Evolutionary conservation across 2,329 filamentous ascomycete species (phyloP).

Genomic region (Colletotrichum camelliae): DNA sequence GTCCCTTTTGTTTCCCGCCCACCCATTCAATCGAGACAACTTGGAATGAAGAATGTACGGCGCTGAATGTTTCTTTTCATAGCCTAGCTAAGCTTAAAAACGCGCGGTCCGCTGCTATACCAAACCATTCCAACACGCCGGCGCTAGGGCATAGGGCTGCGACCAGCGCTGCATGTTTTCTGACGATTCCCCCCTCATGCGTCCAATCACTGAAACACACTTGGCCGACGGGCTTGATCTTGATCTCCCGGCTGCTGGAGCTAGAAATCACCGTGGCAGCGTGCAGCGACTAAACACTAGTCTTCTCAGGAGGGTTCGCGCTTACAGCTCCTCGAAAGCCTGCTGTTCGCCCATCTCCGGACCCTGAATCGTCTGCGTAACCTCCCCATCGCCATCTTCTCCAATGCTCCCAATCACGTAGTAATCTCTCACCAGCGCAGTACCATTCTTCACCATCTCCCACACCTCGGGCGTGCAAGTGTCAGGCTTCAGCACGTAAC

Average conservation of each 20-base stretch:
- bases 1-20: background rate
- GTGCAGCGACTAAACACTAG: background rate
- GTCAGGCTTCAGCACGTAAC: constrained; percentile 61
- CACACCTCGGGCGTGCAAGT: constrained; percentile 63
- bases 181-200: background rate
- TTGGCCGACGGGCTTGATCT: background rate
- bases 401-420: constrained; percentile 28
- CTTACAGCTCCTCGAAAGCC: background rate
- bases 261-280: background rate
- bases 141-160: constrained; percentile 6
- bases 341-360: background rate
- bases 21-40: background rate
- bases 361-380: background rate
- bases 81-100: constrained; percentile 1
- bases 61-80: background rate
- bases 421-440: constrained; percentile 53
- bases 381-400: background rate
- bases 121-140: background rate
- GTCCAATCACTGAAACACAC: constrained; percentile 15
- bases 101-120: background rate
- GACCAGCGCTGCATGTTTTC: constrained; percentile 3
- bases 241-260: background rate
- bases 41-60: background rate
- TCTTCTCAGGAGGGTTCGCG: background rate
- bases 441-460: constrained; percentile 51